Evolutionary conservation across 495 filamentous ascomycete species (phyloP).

Genomic region (Penicillium bialowiezense): DNA sequence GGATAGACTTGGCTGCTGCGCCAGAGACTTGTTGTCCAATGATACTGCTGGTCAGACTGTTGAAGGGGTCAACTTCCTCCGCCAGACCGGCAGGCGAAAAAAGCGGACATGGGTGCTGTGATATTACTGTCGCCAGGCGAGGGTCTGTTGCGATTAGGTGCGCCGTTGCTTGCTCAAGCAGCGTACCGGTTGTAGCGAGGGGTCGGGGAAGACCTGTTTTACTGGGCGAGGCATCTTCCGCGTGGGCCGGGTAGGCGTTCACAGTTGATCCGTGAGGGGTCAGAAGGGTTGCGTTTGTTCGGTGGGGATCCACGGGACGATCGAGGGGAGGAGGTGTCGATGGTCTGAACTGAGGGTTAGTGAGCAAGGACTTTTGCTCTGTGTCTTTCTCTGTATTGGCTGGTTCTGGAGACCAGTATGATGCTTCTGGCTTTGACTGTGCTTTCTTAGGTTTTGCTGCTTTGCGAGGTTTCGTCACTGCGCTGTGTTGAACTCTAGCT

Average conservation of each 20-base stretch:
- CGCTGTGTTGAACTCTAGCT: constrained; percentile 24
- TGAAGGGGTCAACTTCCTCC: constrained; percentile 86
- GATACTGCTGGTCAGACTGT: constrained; percentile 75
- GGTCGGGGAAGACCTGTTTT: constrained; percentile 48
- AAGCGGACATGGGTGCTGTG: constrained; percentile 68
- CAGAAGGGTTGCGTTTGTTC: constrained; percentile 72
- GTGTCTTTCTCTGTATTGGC: constrained; percentile 3
- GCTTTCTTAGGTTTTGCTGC: constrained; percentile 11
- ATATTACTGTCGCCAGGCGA: constrained; percentile 69
- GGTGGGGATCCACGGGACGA: constrained; percentile 60
- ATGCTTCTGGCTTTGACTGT: constrained; percentile 8
- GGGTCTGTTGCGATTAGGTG: constrained; percentile 77
- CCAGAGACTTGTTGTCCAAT: constrained; percentile 96
- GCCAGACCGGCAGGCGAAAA: constrained; percentile 81
- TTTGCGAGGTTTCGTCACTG: constrained; percentile 35
- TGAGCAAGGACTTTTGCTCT: constrained; percentile 14
- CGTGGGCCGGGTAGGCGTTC: constrained; percentile 50
- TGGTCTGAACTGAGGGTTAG: constrained; percentile 23
- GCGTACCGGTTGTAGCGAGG: constrained; percentile 63
- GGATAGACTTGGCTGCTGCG: constrained; percentile 84
- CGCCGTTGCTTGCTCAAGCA: constrained; percentile 74
- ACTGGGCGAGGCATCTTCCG: constrained; percentile 55
- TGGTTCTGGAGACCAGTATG: constrained; percentile 27
- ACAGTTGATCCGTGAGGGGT: constrained; percentile 75
- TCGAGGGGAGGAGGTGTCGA: constrained; percentile 44